These are phyloP conservation scores for Jaapia argillacea DNA, from an alignment of 768 basidiomycete species.

Conservation along the genomic window DNA sequence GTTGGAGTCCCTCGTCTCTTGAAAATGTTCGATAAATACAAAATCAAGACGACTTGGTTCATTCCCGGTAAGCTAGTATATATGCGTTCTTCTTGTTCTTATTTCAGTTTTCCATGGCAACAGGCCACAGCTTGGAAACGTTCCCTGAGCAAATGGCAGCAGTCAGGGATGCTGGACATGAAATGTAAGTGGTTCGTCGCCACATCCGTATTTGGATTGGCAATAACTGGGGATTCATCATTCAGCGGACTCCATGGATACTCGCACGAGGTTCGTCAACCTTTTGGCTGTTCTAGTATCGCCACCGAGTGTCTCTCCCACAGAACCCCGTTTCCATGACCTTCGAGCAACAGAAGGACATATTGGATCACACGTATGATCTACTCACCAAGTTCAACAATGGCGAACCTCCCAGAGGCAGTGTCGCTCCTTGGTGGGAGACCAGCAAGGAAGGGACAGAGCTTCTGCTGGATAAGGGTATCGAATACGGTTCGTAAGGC, in stretches of 20 bases:
- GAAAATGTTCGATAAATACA: slow-evolving; percentile 63
- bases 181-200: slow-evolving; percentile 33
- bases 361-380: slow-evolving; percentile 54
- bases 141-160: slow-evolving; percentile 63
- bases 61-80: slow-evolving; percentile 41
- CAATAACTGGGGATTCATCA: neutral
- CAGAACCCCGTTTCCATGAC: slow-evolving; percentile 55
- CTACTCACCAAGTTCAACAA: slow-evolving; percentile 60
- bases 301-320: neutral
- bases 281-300: too few relatives aligned
- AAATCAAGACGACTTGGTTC: slow-evolving; percentile 65
- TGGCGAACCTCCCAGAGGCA: slow-evolving; percentile 47
- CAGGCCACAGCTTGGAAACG: slow-evolving; percentile 65
- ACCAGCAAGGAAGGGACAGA: slow-evolving; percentile 55
- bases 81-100: neutral
- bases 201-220: neutral
- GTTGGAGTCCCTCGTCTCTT: slow-evolving; percentile 60
- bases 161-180: slow-evolving; percentile 65
- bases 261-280: slow-evolving; percentile 44
- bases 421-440: slow-evolving; percentile 79
- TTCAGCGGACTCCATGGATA: slow-evolving; percentile 58
- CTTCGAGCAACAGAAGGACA: slow-evolving; percentile 58
- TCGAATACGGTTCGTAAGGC: slow-evolving; percentile 49
- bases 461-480: slow-evolving; percentile 59
- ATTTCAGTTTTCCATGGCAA: neutral